Base-by-base conservation (phyloP, 2,329 filamentous ascomycete genomes). In the Aspergillus fumigatiaffinis region DNA sequence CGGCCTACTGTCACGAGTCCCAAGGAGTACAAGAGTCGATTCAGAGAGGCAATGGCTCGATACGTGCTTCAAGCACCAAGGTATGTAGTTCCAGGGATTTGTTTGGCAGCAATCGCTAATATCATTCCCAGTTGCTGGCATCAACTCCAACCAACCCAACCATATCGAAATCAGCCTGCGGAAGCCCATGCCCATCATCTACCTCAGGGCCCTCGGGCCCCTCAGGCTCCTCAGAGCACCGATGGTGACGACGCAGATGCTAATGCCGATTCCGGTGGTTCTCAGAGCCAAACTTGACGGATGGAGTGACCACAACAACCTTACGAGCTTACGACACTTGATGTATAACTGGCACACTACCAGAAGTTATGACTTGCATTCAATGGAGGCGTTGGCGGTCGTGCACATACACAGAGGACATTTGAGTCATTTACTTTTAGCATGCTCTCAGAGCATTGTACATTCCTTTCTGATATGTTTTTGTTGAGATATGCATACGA, bases 21-120 rank as follows among this genome's bases (percentile, higher is more conserved):
- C 2, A 96, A 94, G 77, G 94, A 99, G 76, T 99, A 99, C 74
- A 95, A 97, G 75, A 92, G 90, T 65, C 87, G 94, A 5, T 99
- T 99, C 79, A 80, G 94, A 63, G 93, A 97, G 76, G 92, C 92
- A 12, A 99, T 99, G 94, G 91, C 92, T 67, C 87, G 92, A 83
- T 92, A 87, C 70, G 85, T 85, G 17, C 74, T 81, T 51, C 77
- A 80, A 59, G 79, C 79, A 32, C 79, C 79, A 29, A 79, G 76
- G 76, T 77, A 69, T 67, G 74, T 67, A n/a, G n/a, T 3, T 14
- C 17, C 9, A 32, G 23, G 1, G 6, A 46, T 21, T n/a, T 41
- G 8, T 53, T 29, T 46, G 1, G 41, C 59, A 59, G 28, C 9
- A 64, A 46, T 38, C 20, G 14, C 21, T 49, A 20, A 47, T 23